Percentiles rank a stretch among this genome's conserved stretches.
Evolutionary conservation across 2,329 filamentous ascomycete species (phyloP).

Genomic region (Daldinia eschscholtzii): DNA sequence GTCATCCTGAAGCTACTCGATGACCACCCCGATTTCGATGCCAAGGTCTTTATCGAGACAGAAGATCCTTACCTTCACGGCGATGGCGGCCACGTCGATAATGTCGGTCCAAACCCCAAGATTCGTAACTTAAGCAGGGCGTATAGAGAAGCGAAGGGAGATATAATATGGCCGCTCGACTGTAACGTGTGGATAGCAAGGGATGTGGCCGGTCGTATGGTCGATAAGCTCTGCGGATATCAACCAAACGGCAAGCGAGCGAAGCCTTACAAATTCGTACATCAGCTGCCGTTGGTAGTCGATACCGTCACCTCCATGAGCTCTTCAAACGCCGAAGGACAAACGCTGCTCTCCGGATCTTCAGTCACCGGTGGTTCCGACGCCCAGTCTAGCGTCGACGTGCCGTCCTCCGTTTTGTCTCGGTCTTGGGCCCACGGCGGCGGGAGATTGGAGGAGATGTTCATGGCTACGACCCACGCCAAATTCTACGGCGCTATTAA

Average conservation of each 20-base stretch:
- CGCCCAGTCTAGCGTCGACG: constrained; percentile 51
- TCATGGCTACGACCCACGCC: constrained; percentile 91
- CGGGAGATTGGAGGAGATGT: constrained; percentile 91
- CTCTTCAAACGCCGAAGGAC: constrained; percentile 46
- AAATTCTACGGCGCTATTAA: constrained; percentile 99
- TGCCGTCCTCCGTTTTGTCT: constrained; percentile 47
- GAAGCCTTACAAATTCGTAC: constrained; percentile 87
- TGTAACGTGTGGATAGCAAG: constrained; percentile 94
- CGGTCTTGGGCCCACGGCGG: constrained; percentile 67
- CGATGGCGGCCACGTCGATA: constrained; percentile 61
- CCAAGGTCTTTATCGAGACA: constrained; percentile 81
- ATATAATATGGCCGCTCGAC: constrained; percentile 94
- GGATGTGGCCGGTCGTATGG: constrained; percentile 86
- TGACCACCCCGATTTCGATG: constrained; percentile 80
- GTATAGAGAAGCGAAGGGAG: constrained; percentile 87
- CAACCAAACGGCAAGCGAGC: constrained; percentile 60
- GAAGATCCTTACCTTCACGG: constrained; percentile 79
- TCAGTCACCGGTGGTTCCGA: constrained; percentile 52
- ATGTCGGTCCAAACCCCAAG: constrained; percentile 96
- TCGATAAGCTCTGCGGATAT: constrained; percentile 84
- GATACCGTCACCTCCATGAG: constrained; percentile 67
- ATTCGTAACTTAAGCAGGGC: constrained; percentile 95
- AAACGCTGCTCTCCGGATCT: constrained; percentile 54
- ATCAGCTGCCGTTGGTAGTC: constrained; percentile 91
- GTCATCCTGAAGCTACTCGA: constrained; percentile 77